Base-by-base conservation (phyloP, 768 basidiomycete species). In the Phanerodontia chrysosporium region DNA sequence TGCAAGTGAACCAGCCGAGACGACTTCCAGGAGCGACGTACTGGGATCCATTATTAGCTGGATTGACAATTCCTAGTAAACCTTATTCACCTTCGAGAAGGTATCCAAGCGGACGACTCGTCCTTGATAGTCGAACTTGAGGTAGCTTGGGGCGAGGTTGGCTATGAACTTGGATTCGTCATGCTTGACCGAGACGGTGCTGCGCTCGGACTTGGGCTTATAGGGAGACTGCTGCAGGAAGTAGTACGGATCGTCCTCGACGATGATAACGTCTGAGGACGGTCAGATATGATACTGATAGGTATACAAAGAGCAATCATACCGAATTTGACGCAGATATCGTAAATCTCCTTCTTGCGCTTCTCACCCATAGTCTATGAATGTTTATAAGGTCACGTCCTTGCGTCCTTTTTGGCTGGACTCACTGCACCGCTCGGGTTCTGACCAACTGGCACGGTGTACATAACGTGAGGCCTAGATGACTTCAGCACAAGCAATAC, bases 211-310 rank as follows among this genome's bases (percentile, higher is more conserved):
- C 60, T 81, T 81, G 5, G 76, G 79, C 7, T 76, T 66, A 69
- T 87, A 90, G 1, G 72, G 61, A 0, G 80, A 82, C 61, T 83
- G 73, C 67, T 90, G 89, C 24, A 91, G 74, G 74, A 90, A 89
- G 71, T 82, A 85, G 70, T 92, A 91, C 3, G 91, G 90, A 71
- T 92, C 90, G 64, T 93, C 90, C 74, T 92, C 90, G 55, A 88
- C 83, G 59, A 90, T 90, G 63, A 91, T 84, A 24, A 91, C 70
- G 63, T 92, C 84, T 87, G 12, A 48, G 6, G 29, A 13, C 16
- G 14, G 10, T n/a, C 62, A 28, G 58, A 32, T 55, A n/a, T 13
- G 58, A 51, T 24, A 24, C 24, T 42, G 30, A 16, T n/a, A 25
- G 2, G 14, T 46, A 29, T 58, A n/a, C 27, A 59, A 29, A 9